phyloP scores from a whole-genome alignment of 768 basidiomycete species.

The Pleurotus platypus region DNA sequence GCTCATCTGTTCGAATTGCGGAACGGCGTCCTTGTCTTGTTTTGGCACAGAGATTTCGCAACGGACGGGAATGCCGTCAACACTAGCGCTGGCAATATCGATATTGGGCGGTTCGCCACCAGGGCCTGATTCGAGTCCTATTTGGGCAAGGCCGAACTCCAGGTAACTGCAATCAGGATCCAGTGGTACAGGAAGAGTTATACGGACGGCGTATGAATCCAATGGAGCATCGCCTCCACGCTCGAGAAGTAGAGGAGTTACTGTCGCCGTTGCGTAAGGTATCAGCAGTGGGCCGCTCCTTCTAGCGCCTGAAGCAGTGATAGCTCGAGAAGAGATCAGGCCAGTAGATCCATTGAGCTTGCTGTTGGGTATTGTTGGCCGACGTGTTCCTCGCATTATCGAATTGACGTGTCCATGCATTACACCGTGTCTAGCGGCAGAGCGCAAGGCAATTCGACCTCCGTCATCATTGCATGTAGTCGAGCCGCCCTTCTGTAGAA shows the following conservation, averaged over 20 bases:
- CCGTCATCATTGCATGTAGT: slow-evolving; percentile 63
- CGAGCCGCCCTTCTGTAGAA: slow-evolving; percentile 55
- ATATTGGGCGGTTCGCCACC: slow-evolving; percentile 36
- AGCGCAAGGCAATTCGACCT: slow-evolving; percentile 52
- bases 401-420: slow-evolving; percentile 20
- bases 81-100: slow-evolving; percentile 54
- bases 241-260: slow-evolving; percentile 46
- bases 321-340: not conserved
- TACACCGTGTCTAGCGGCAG: slow-evolving; percentile 18
- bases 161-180: slow-evolving; percentile 68
- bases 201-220: slow-evolving; percentile 55
- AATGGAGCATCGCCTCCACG: slow-evolving; percentile 22
- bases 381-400: not conserved
- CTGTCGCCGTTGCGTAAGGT: slow-evolving; percentile 48
- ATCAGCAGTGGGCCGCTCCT: slow-evolving; percentile 61
- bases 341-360: slow-evolving; percentile 1
- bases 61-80: slow-evolving; percentile 63
- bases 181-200: slow-evolving; percentile 52
- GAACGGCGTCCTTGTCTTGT: slow-evolving; percentile 27
- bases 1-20: slow-evolving; percentile 50
- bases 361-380: not conserved
- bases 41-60: slow-evolving; percentile 50
- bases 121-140: slow-evolving; percentile 13
- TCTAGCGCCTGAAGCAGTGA: slow-evolving; percentile 23
- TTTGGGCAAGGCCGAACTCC: slow-evolving; percentile 66